Evolutionary conservation across 495 filamentous ascomycete genomes (phyloP).

Genomic region (Xylaria flabelliformis): DNA sequence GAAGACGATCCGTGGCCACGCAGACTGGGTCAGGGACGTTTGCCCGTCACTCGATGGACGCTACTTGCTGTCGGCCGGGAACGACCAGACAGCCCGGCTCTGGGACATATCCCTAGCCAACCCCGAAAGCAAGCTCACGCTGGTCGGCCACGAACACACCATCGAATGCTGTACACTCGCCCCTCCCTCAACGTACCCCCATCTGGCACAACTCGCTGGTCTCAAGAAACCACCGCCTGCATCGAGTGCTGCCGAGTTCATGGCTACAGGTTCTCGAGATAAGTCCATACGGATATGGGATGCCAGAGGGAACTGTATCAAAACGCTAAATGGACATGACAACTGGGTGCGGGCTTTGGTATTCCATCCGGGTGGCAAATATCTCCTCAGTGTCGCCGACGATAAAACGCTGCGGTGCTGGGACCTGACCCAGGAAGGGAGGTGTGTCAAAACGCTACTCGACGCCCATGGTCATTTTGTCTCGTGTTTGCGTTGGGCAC

Average conservation of each 20-base stretch:
- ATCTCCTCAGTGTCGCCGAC: constrained; percentile 82
- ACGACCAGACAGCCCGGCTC: constrained; percentile 79
- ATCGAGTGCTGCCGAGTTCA: constrained; percentile 81
- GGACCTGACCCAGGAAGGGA: constrained; percentile 91
- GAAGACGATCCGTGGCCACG: constrained; percentile 80
- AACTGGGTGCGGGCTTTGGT: constrained; percentile 92
- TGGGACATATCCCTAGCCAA: constrained; percentile 81
- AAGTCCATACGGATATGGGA: constrained; percentile 95
- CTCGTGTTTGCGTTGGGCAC: constrained; percentile 91
- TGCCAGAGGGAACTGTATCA: constrained; percentile 81
- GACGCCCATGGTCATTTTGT: constrained; percentile 89
- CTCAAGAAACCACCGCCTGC: constrained; percentile 79
- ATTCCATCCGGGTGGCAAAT: constrained; percentile 95
- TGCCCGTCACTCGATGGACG: constrained; percentile 81
- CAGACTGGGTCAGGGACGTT: constrained; percentile 91
- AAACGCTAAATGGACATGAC: constrained; percentile 88
- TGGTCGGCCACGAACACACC: constrained; percentile 89
- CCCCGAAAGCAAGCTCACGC: constrained; percentile 76
- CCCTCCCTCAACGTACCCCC: constrained; percentile 75
- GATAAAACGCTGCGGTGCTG: constrained; percentile 95
- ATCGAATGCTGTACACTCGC: constrained; percentile 91
- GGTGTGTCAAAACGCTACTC: constrained; percentile 81
- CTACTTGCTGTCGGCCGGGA: constrained; percentile 80
- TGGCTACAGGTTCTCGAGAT: constrained; percentile 89
- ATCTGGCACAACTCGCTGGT: constrained; percentile 81